Evolutionary conservation across 176 grass and related monocot genomes (phyloP).

Genomic region (Cocos nucifera): DNA sequence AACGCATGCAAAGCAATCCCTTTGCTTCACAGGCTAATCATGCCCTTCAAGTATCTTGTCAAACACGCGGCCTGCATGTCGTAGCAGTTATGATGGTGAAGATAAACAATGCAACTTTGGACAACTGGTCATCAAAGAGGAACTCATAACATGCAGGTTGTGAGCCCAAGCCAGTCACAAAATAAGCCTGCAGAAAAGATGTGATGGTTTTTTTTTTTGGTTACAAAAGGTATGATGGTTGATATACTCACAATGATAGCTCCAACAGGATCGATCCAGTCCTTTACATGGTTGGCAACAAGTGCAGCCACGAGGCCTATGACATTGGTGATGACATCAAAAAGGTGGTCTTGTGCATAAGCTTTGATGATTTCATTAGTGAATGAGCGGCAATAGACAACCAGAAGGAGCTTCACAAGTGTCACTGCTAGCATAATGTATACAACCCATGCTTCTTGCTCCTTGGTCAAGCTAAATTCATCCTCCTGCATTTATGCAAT

Average conservation of each 20-base stretch:
- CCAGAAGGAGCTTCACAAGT: constrained; percentile 66
- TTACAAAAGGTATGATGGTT: no score
- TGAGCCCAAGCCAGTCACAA: no score
- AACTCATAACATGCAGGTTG: no score
- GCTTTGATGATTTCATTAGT: constrained; percentile 89
- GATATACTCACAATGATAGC: constrained; percentile 73
- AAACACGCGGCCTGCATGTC: no score
- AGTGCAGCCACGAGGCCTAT: constrained; percentile 78
- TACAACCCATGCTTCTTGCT: constrained; percentile 81
- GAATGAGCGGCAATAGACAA: constrained; percentile 77
- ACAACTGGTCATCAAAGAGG: no score
- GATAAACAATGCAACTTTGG: no score
- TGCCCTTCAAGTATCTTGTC: no score
- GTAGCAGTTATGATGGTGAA: no score
- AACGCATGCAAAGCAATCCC: no score
- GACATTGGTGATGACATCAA: constrained; percentile 84
- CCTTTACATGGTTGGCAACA: constrained; percentile 59
- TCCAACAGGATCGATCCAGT: constrained; percentile 85
- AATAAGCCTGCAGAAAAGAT: no score
- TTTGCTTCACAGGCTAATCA: no score
- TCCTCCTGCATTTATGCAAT: constrained; percentile 33
- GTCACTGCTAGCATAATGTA: constrained; percentile 76
- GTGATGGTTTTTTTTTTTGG: no score
- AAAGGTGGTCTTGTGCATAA: constrained; percentile 96
- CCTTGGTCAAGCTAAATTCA: constrained; percentile 70